Evolutionary conservation across 306 rosid species (phyloP).

Genomic region (Lablab purpureus): DNA sequence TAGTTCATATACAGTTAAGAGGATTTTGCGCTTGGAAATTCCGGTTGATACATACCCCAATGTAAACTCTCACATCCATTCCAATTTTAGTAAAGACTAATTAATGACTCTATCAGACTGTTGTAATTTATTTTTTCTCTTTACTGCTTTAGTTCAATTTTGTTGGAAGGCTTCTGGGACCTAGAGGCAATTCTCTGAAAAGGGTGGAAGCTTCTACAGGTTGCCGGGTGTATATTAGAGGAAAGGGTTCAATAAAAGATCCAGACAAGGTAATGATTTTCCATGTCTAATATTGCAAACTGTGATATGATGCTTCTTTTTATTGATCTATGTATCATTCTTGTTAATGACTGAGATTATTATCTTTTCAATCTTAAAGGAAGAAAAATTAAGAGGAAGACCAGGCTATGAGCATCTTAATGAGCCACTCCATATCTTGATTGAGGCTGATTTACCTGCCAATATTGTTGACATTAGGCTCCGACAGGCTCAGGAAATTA

Average conservation of each 20-base stretch:
- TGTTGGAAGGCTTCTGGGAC: constrained; percentile 95
- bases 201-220: constrained; percentile 97
- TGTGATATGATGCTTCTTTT: constrained; percentile 15
- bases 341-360: not conserved
- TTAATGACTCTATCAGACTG: constrained; percentile 35
- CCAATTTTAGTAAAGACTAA: constrained; percentile 9
- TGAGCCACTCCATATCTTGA: constrained; percentile 93
- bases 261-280: constrained; percentile 73
- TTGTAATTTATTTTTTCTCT: constrained; percentile 19
- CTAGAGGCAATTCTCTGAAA: constrained; percentile 91
- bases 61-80: constrained; percentile 54
- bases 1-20: constrained; percentile 82
- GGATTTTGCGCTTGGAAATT: constrained; percentile 91
- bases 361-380: constrained; percentile 60
- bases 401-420: constrained; percentile 98
- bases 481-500: constrained; percentile 96
- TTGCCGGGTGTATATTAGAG: constrained; percentile 90
- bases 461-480: constrained; percentile 85
- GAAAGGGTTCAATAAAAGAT: constrained; percentile 91
- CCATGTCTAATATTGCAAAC: constrained; percentile 8
- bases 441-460: constrained; percentile 96
- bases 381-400: constrained; percentile 92
- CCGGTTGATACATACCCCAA: constrained; percentile 92
- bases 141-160: constrained; percentile 74
- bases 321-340: not conserved